Base-by-base conservation (phyloP, 768 basidiomycete genomes). In the Rickenella mellea region DNA sequence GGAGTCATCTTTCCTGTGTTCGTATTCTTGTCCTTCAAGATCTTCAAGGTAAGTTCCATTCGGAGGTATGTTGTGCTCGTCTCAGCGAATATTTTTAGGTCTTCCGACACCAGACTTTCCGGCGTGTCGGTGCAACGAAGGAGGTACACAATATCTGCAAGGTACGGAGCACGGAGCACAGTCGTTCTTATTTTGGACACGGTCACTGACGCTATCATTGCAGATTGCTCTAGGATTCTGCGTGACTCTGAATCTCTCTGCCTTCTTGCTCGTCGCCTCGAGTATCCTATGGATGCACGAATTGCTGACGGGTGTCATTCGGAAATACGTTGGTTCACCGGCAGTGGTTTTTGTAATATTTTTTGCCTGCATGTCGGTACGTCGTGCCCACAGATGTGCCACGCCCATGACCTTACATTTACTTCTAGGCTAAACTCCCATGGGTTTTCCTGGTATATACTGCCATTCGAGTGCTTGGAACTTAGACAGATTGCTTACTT, bases 181-280 rank as follows among this genome's bases (percentile, higher is more conserved):
- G n/a, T n/a, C n/a, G n/a, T n/a, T n/a, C n/a, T n/a, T n/a, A n/a
- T n/a, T n/a, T n/a, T n/a, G n/a, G n/a, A n/a, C n/a, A n/a, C n/a
- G n/a, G n/a, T n/a, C n/a, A n/a, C n/a, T n/a, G n/a, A 30, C n/a
- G n/a, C n/a, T n/a, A n/a, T 10, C 15, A 7, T 4, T 17, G 4
- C 15, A 77, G 74, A 55, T 73, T 39, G 62, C 70, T n/a, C 61
- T 74, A 12, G 53, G 69, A 27, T 67, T 77, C 45, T 71, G 65
- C 5, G 73, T 70, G 25, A 60, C 53, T 44, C 50, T 76, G 11
- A 72, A 75, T 26, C 61, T 77, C 4, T 55, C 70, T 1, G 56
- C 58, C 6, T 77, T 79, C 55, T 76, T 78, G 50, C 61, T 62
- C 2, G 35, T 76, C 4, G 65, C 69, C 6, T 65, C 69, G 11